Evolutionary conservation across 2,329 filamentous ascomycete genomes (phyloP), one percentile per base, ranked within the genome.

Genomic region (Aspergillus sp.): DNA sequence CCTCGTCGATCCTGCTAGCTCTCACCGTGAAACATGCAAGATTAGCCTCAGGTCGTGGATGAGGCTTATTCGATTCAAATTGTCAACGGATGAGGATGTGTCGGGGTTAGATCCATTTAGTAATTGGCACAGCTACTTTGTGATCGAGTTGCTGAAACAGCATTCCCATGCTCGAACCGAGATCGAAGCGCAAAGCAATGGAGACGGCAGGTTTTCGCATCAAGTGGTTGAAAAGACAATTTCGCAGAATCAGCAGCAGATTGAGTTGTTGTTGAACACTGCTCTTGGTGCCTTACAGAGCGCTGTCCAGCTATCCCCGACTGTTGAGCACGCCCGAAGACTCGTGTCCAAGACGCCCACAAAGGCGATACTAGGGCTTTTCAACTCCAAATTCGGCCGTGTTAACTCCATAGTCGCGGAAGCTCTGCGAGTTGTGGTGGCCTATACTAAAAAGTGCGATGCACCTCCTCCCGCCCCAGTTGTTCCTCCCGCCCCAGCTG

Each of bases 21-120:
- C 75, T 8, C 75, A 78, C 51, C 62, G 64, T 32, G 72, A 75
- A 55, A 74, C 71, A 4, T 78, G 73, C 51, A 68, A 66, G 32
- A 63, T 78, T 25, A 77, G 67, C 39, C 63, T 78, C 4, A 66
- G 66, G 25, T 63, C 74, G 15, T 79, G 75, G 75, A 52, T 63
- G n/a, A 68, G 69, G 40, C 58, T 79, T 13, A 57, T 68, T 13
- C 60, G 60, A n/a, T 78, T 72, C 41, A 74, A 78, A 38, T 44
- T 75, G 11, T 72, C 72, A 0, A 69, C 63, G 0, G 43, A 64
- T 5, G 72, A 75, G 45, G 57, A 67, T 11, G 45, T 58, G 1
- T 50, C 53, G 2, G 57, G 58, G 1, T 47, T 74, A 4, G 57
- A 63, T 22, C 60, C 65, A 1, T 70, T 79, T 39, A 64, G 64